Evolutionary conservation across 768 basidiomycete genomes (phyloP), one percentile per base, ranked within the genome.

Genomic region (Tricholoma saponaceum): DNA sequence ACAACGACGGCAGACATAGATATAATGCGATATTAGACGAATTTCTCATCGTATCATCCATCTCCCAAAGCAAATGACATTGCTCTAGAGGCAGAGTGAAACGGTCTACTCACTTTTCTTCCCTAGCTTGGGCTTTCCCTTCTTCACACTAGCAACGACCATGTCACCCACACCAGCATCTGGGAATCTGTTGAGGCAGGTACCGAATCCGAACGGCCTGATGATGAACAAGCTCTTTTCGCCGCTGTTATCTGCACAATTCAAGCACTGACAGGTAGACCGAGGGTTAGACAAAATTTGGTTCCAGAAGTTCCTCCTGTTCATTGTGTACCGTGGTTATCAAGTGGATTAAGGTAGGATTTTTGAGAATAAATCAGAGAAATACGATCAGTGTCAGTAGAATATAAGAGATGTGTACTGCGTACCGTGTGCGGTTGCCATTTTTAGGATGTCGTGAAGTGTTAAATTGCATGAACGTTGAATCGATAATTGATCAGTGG

Each of bases 161-260:
- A 95, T 95, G 74, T 95, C 93, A 57, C 92, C 92, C 58, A 92
- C 91, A 81, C 89, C 89, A 61, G 91, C 95, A 74, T 97, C 96
- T 61, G 97, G 97, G 60, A 98, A 83, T 76, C 97, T 84, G 85
- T 98, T 98, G 51, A 98, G 85, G 73, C 90, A 94, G 62, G 97
- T 90, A 74, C 97, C 97, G 73, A 90, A 92, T 54, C 95, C 92
- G 70, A 86, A 95, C 55, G 97, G 93, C 75, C 96, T 93, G 70
- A 99, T 98, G 70, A 98, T 72, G 77, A 79, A 97, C 63, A 97
- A 83, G 56, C 89, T 93, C 80, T 98, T 99, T 64, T 96, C 97
- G 63, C 97, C 97, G 70, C 91, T 93, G 87, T 99, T 99, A 82
- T 99, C 97, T 52, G 95, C 95, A 76, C 97, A 97, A 76, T 96